Evolutionary conservation across 2,329 filamentous ascomycete species (phyloP).

Genomic region (Chaetomium sp.): DNA sequence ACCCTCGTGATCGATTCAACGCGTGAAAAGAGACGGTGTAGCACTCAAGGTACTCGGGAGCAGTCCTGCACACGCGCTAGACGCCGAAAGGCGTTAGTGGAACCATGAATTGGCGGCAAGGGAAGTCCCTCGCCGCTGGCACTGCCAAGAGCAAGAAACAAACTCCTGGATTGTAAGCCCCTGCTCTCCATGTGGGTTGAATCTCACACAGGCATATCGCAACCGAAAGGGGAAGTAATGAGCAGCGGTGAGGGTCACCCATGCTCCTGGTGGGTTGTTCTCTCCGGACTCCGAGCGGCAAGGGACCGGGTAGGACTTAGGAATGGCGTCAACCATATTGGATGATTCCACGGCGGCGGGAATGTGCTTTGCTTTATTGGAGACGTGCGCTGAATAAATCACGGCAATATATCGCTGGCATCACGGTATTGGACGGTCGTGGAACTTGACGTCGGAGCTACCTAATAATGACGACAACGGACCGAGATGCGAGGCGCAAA

Average conservation of each 20-base stretch:
- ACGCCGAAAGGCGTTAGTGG: conserved; percentile 16
- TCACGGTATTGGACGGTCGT: conserved; percentile 10
- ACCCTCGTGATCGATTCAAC: conserved; percentile 21
- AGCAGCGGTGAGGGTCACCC: conserved; percentile 23
- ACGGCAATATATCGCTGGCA: conserved; percentile 8
- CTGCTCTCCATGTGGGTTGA: conserved; percentile 18
- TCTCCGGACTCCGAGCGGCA: conserved; percentile 16
- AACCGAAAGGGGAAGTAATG: conserved; percentile 15
- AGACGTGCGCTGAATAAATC: background rate
- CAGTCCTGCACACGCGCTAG: conserved; percentile 10
- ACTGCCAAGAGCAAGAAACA: conserved; percentile 23
- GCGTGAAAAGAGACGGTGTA: conserved; percentile 24
- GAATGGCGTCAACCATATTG: conserved; percentile 18
- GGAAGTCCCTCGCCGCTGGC: conserved; percentile 9
- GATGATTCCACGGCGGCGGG: conserved; percentile 27
- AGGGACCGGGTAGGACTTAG: background rate
- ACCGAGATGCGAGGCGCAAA: background rate
- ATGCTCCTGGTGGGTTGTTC: background rate
- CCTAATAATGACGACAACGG: background rate
- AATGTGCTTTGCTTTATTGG: conserved; percentile 14
- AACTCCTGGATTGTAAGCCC: conserved; percentile 16
- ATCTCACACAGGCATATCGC: conserved; percentile 23
- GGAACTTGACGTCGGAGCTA: background rate
- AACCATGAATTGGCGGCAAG: conserved; percentile 16
- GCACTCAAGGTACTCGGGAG: no score